Evolutionary conservation across 345 rosid genomes (phyloP).

Genomic region (Alliaria petiolata): DNA sequence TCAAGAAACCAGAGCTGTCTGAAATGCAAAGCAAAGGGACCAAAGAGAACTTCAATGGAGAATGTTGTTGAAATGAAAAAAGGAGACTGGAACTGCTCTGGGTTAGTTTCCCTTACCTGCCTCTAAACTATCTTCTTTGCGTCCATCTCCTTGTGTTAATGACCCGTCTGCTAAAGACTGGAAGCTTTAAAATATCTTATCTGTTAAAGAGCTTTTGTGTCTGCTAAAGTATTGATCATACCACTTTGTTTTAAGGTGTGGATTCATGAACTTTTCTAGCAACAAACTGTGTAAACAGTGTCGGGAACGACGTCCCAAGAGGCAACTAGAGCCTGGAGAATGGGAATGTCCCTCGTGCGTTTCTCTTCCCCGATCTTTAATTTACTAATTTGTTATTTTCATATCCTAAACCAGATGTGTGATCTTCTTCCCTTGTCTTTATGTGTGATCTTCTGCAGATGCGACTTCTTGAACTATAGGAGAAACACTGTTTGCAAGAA

Average conservation of each 20-base stretch:
- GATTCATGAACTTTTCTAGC: constrained; percentile 89
- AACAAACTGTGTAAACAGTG: constrained; percentile 71
- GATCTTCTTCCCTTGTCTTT: neutral
- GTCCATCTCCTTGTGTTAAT: too few relatives aligned
- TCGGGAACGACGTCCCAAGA: constrained; percentile 50
- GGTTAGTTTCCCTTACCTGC: constrained; percentile 39
- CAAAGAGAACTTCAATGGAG: constrained; percentile 32
- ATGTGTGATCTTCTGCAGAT: constrained; percentile 41
- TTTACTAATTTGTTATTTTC: neutral
- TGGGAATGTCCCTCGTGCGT: constrained; percentile 95
- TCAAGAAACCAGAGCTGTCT: constrained; percentile 56
- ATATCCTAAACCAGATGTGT: neutral
- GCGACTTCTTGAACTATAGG: constrained; percentile 70
- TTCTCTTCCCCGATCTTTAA: constrained; percentile 15
- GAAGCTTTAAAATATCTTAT: neutral
- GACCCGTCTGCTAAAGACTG: neutral
- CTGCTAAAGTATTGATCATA: neutral
- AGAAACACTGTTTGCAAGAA: constrained; percentile 59
- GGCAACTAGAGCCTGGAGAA: constrained; percentile 71
- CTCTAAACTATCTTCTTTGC: neutral
- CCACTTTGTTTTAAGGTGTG: constrained; percentile 52
- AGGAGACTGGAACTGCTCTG: constrained; percentile 78
- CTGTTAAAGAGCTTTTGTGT: neutral
- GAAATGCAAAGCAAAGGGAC: constrained; percentile 65
- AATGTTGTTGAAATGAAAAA: constrained; percentile 63